These are phyloP conservation scores for Taiozyma sp. DNA, from an alignment of 1,139 yeast genomes.

Conservation along the genomic window DNA sequence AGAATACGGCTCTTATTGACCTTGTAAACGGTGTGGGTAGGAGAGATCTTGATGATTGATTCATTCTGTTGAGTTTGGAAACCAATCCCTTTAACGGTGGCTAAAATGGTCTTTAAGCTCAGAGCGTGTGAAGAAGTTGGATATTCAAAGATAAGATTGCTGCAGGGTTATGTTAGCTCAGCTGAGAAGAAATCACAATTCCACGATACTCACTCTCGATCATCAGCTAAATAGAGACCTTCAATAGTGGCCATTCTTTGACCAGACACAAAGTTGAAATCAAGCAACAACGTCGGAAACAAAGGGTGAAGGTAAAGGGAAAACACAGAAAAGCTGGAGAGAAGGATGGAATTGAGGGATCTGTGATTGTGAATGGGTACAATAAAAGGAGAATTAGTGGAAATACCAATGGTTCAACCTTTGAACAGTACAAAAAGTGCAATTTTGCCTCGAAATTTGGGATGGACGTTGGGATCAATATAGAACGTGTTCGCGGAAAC, in stretches of 20 bases:
- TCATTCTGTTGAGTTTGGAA: conserved; percentile 23
- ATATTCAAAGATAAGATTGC: conserved; percentile 54
- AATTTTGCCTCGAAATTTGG: not conserved
- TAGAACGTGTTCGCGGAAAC: not conserved
- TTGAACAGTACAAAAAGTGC: not conserved
- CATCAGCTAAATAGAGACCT: conserved; percentile 64
- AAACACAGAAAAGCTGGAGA: not conserved
- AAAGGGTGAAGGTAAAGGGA: not conserved
- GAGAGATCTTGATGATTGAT: conserved; percentile 19
- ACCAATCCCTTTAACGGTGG: conserved; percentile 29
- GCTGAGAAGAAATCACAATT: not conserved
- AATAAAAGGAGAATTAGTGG: not conserved
- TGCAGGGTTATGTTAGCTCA: conserved; percentile 15
- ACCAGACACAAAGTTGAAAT: not conserved
- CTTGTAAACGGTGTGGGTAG: conserved; percentile 15
- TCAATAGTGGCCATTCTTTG: conserved; percentile 41
- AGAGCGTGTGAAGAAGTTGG: conserved; percentile 50
- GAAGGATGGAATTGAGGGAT: not conserved
- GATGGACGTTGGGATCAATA: not conserved
- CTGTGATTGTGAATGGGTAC: not conserved
- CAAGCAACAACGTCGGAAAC: not conserved
- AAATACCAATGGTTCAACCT: not conserved
- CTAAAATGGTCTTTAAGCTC: conserved; percentile 37
- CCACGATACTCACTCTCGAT: conserved; percentile 34
- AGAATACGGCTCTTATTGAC: conserved; percentile 11